Evolutionary conservation across 345 rosid species (phyloP).

Genomic region (Nephelium lappaceum): DNA sequence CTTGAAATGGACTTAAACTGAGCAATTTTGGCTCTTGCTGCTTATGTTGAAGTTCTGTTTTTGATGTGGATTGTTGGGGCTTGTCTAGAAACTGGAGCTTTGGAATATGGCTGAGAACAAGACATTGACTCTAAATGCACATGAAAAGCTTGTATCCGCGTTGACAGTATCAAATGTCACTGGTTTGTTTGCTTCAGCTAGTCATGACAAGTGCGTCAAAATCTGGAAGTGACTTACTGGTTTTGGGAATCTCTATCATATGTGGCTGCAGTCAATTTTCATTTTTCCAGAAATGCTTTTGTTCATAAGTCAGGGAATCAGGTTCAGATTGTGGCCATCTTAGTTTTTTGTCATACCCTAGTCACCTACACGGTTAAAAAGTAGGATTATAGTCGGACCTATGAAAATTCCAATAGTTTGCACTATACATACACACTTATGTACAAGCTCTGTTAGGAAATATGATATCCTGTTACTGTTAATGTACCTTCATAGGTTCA

Average conservation of each 20-base stretch:
- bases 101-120: slow-evolving; percentile 51
- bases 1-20: neutral
- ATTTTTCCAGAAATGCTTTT: slow-evolving; percentile 17
- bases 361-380: neutral
- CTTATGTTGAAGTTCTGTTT: slow-evolving; percentile 1
- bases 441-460: neutral
- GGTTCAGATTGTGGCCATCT: slow-evolving; percentile 16
- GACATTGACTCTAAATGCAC: slow-evolving; percentile 41
- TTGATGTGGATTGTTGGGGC: slow-evolving; percentile 1
- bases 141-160: slow-evolving; percentile 41
- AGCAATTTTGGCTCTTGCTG: neutral
- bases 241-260: neutral
- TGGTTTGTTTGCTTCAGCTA: slow-evolving; percentile 48
- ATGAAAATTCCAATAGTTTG: neutral
- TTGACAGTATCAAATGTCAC: slow-evolving; percentile 46
- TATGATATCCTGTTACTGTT: neutral
- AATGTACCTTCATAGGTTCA: neutral
- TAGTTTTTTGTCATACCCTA: slow-evolving; percentile 1
- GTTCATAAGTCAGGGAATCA: slow-evolving; percentile 11
- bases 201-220: slow-evolving; percentile 51
- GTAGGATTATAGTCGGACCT: neutral
- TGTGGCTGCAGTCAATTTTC: neutral
- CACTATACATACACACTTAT: neutral
- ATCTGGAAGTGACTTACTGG: slow-evolving; percentile 48
- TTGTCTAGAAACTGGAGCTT: slow-evolving; percentile 47